Evolutionary conservation across 495 filamentous ascomycete genomes (phyloP), one percentile per base, ranked within the genome.

Genomic region (Articulospora tetracladia): DNA sequence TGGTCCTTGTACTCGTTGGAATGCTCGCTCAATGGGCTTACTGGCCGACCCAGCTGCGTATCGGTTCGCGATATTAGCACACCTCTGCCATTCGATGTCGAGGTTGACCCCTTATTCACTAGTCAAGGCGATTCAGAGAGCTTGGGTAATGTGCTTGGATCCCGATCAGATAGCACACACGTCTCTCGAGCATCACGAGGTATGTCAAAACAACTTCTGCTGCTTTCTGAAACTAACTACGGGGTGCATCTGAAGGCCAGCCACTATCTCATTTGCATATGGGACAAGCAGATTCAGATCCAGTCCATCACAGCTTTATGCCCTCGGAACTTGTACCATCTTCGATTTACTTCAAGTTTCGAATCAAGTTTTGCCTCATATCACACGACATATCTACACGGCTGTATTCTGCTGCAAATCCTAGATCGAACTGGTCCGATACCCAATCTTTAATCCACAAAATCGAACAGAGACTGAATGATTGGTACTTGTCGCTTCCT

Each of bases 1-100:
- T 86, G 81, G 76, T 76, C 84, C 10, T 55, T 87, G 17, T 82
- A 82, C 59, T 78, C 76, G 4, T 58, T 87, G 20, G 85, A 88
- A 34, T 77, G 80, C 52, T 72, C 79, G 13, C 74, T 88, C 41
- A 77, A 77, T 61, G 71, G 78, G 24, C 80, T 87, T 59, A 86
- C 82, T 2, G 85, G 85, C 13, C 77, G 85, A 15, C 84, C 84
- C 6, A 80, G 77, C 20, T 81, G 77, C 59, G 79, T 87, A 27
- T 69, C 72, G 23, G 78, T 85, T 55, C 72, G 72, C 50, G 75
- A 80, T 61, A 83, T 77, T 63, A 81, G 77, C 39, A 80, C 79
- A 4, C 78, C 83, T 13, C 67, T 87, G 34, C 81, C 83, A 1
- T 56, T 81, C 15, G 77, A 84, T 12, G 71, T 85, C 34, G 76